These are phyloP conservation scores for Brassica rapa DNA, from an alignment of 345 rosid species.

Conservation along the genomic window DNA sequence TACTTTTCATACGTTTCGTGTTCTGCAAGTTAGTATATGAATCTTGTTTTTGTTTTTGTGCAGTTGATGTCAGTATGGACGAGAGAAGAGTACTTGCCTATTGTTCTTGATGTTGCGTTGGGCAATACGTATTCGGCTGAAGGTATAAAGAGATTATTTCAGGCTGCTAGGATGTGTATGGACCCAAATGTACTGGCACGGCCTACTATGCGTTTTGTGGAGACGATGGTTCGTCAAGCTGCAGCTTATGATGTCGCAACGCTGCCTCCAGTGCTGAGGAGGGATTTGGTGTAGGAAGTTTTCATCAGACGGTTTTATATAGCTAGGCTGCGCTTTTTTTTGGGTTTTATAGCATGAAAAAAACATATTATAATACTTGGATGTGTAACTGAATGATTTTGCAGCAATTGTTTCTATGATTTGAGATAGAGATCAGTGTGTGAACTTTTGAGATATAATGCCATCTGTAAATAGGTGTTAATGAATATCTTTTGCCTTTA, in stretches of 20 bases:
- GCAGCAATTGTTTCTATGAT: not conserved
- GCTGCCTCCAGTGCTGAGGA: not conserved
- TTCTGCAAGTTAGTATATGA: not conserved
- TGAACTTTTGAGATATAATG: not conserved
- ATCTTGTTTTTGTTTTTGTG: not conserved
- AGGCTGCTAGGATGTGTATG: constrained; percentile 22
- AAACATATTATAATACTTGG: not conserved
- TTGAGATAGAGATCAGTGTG: not conserved
- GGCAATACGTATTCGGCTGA: not conserved
- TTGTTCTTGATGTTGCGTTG: constrained; percentile 5
- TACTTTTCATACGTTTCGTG: not conserved
- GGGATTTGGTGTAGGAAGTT: not conserved
- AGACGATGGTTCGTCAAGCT: constrained; percentile 20
- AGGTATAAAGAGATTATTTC: constrained; percentile 6
- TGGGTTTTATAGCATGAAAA: not conserved
- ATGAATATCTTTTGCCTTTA: not conserved
- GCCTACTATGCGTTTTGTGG: constrained; percentile 11
- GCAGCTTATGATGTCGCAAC: not conserved
- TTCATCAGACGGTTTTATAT: not conserved
- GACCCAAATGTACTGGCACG: not conserved
- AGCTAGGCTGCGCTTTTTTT: not conserved
- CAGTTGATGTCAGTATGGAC: not conserved
- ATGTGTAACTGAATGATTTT: not conserved
- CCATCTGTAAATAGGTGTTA: not conserved
- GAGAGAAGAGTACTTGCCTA: not conserved